Evolutionary conservation across 805 yeast genomes (phyloP).

Genomic region (Pichia thaimueangensis): DNA sequence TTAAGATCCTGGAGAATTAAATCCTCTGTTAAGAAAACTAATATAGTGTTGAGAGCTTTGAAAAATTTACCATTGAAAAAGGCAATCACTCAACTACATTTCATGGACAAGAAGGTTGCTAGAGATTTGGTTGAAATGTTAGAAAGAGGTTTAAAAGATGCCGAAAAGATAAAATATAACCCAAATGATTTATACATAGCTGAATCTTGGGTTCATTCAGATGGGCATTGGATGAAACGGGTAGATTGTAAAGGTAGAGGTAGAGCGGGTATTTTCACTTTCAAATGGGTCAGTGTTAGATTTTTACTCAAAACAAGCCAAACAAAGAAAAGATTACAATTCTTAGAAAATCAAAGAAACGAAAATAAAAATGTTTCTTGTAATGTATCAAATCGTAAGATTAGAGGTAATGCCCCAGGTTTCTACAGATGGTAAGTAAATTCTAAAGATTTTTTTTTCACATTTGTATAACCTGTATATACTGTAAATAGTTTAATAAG

Average conservation of each 20-base stretch:
- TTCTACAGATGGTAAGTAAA: constrained; percentile 59
- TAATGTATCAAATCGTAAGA: constrained; percentile 37
- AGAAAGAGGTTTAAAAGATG: constrained; percentile 65
- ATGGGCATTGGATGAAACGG: constrained; percentile 66
- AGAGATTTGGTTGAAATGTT: constrained; percentile 73
- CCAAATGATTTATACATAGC: constrained; percentile 62
- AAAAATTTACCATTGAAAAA: constrained; percentile 62
- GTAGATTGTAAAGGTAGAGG: constrained; percentile 87
- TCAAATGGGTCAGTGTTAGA: constrained; percentile 74
- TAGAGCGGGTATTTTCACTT: constrained; percentile 70
- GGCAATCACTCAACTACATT: constrained; percentile 91
- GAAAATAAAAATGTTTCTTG: constrained; percentile 36
- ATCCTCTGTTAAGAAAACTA: constrained; percentile 85
- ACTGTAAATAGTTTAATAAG: too few species aligned
- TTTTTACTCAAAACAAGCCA: constrained; percentile 64
- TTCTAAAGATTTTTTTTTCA: too few species aligned
- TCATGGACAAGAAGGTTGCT: constrained; percentile 71
- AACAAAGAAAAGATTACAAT: constrained; percentile 34
- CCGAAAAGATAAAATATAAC: constrained; percentile 50
- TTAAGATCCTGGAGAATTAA: constrained; percentile 75
- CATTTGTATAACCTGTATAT: too few species aligned
- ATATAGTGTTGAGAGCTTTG: constrained; percentile 68
- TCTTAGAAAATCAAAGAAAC: constrained; percentile 31
- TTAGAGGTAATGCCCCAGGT: constrained; percentile 46
- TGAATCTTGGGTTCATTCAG: constrained; percentile 89